Conservation (phyloP, 441 rosid genomes). For the Dalechampia spathulata region DNA sequence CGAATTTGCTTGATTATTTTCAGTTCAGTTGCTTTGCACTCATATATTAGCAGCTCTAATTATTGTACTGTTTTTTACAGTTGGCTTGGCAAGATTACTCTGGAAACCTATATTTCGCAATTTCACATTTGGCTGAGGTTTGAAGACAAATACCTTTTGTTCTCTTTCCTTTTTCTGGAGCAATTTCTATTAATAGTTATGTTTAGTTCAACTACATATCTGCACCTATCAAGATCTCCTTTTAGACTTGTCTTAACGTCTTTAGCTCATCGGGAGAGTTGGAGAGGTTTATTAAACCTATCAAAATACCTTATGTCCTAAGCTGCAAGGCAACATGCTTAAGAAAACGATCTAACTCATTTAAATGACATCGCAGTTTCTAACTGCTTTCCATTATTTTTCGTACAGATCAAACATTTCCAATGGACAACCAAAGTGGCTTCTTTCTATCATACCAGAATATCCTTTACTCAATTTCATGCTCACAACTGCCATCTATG, state of each 20-base stretch:
- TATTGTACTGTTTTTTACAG: conserved; percentile 24
- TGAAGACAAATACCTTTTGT: conserved; percentile 17
- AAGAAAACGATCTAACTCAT: neutral
- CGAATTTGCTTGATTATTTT: neutral
- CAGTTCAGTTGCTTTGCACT: neutral
- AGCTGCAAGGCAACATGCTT: neutral
- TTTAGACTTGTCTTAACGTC: neutral
- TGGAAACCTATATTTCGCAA: conserved; percentile 97
- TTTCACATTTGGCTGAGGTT: conserved; percentile 99
- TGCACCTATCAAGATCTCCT: neutral
- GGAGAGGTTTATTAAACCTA: no score
- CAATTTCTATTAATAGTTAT: neutral
- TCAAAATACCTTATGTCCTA: neutral
- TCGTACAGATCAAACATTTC: conserved; percentile 66
- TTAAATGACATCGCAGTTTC: neutral
- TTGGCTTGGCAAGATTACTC: conserved; percentile 99
- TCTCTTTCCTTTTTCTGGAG: neutral
- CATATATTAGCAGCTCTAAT: conserved; percentile 8
- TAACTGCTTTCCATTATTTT: neutral
- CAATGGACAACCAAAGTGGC: conserved; percentile 98
- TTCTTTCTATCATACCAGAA: conserved; percentile 83
- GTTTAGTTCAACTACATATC: neutral
- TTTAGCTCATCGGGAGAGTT: neutral
- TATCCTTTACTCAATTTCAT: conserved; percentile 93
- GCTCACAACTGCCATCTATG: conserved; percentile 84